Base-by-base conservation (phyloP, 805 yeast species). In the Yamadazyma endophytica region DNA sequence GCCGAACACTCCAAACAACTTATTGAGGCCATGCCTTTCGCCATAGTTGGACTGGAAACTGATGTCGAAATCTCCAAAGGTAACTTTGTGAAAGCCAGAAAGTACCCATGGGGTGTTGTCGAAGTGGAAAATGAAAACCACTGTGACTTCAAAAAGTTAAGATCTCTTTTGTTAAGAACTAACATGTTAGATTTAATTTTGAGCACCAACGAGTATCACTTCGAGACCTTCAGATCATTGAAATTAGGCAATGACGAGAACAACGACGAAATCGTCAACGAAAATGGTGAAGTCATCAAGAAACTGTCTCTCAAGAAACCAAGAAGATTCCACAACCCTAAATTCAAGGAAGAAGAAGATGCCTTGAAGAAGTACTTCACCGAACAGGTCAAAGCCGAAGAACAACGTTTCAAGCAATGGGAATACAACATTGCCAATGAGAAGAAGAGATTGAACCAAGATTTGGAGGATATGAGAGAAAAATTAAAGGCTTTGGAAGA, bases 321-420 rank as follows among this genome's bases (percentile, higher is more conserved):
- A 54, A 56, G 87, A 73, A 59, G 73, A 51, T 57, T 68, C 31
- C 73, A 66, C 50, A 89, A 92, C 59, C 97, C 97, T 29, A 83
- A 86, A 62, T 92, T 84, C 68, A 82, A 88, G 60, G 97, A 92
- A 61, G 97, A 90, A 59, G 98, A 92, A 62, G 92, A 86, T 57
- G 82, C 89, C 20, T 72, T 92, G 54, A 87, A 92, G 74, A 82
- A 84, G 64, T 84, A 84, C 59, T 92, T 92, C 64, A 90, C 97
- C 7, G 97, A 89, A 60, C 97, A 92, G 68, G 71, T 92, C 39
- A 89, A 90, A 66, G 84, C 84, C 28, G 98, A 92, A 66, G 98
- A 92, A 54, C 94, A 87, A 52, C 77, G 98, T 55, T 92, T 92
- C 62, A 85, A 94, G 70, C 96, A 90, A 69, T 92, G 99, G 98